Evolutionary conservation across 2,329 filamentous ascomycete genomes (phyloP).

Genomic region (Paracorniculantispora psalliotae): DNA sequence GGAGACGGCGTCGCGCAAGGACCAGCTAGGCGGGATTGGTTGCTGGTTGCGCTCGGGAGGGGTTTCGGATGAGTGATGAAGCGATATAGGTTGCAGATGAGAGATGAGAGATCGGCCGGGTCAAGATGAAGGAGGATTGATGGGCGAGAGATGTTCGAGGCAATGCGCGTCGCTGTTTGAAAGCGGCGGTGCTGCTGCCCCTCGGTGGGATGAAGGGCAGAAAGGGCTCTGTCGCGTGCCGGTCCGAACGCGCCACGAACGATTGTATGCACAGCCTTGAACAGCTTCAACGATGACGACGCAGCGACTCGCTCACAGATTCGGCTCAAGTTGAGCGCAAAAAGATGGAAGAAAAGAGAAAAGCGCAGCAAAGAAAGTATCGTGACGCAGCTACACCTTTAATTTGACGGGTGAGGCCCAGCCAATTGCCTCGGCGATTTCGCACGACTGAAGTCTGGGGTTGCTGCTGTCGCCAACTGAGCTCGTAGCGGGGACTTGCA

Average conservation of each 20-base stretch:
- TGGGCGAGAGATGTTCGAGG: too few species aligned
- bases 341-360: neutral
- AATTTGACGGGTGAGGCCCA: neutral
- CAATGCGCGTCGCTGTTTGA: too few species aligned
- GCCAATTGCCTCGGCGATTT: neutral
- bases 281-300: too few species aligned
- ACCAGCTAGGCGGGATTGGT: neutral
- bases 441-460: neutral
- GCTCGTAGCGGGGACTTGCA: neutral
- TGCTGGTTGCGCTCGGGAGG: neutral
- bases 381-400: neutral
- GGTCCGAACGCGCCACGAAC: too few species aligned
- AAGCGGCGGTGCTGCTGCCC: too few species aligned
- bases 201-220: too few species aligned
- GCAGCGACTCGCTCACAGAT: too few species aligned
- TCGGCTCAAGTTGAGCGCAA: too few species aligned
- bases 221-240: too few species aligned
- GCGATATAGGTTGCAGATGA: neutral
- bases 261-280: too few species aligned
- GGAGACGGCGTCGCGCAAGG: conserved; percentile 1
- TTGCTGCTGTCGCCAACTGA: neutral
- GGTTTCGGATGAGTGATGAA: neutral
- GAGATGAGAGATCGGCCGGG: too few species aligned
- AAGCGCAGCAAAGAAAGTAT: neutral
- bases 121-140: too few species aligned